Base-by-base conservation (phyloP, 257 asterid species). In the Ocimum tenuiflorum region DNA sequence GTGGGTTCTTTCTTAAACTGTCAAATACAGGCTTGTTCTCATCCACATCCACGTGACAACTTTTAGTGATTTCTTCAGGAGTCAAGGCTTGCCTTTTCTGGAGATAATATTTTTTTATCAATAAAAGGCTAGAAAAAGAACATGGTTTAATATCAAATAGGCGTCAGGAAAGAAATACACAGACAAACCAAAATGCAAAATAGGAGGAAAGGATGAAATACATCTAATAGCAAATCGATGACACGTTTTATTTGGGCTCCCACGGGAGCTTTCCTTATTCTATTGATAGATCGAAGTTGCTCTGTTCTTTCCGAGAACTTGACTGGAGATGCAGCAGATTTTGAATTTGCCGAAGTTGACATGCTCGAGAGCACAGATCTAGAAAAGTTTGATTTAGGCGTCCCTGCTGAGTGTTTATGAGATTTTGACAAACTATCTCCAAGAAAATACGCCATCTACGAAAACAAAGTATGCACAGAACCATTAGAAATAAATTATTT, bases 171-270 rank as follows among this genome's bases (percentile, higher is more conserved):
- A 12, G 11, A 63, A 42, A 3, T 18, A 43, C n/a, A 53, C 7
- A 5, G n/a, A n/a, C 17, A 47, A 71, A 67, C 42, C 29, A 50
- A 65, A 61, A 15, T 41, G 35, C 61, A 50, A 67, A 20, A 35
- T 65, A 20, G n/a, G n/a, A n/a, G 11, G 55, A 38, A 22, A 49
- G 12, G 59, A 70, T 20, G 8, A 18, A 24, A 36, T 78, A 92
- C 97, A 91, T 89, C 89, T 60, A 72, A 78, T 55, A 92, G 88
- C 81, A 87, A 80, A 77, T 78, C 83, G 60, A 90, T 88, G 13
- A 90, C 96, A 71, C 96, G 95, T 72, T 88, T 89, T 48, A 90
- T 92, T 67, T 92, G 99, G 67, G 96, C 85, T 57, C n/a, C n/a
- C n/a, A n/a, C n/a, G n/a, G n/a, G n/a, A n/a, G n/a, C n/a, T n/a